These are phyloP conservation scores for Erysimum cheiri DNA, from an alignment of 441 rosid genomes.

Conservation along the genomic window DNA sequence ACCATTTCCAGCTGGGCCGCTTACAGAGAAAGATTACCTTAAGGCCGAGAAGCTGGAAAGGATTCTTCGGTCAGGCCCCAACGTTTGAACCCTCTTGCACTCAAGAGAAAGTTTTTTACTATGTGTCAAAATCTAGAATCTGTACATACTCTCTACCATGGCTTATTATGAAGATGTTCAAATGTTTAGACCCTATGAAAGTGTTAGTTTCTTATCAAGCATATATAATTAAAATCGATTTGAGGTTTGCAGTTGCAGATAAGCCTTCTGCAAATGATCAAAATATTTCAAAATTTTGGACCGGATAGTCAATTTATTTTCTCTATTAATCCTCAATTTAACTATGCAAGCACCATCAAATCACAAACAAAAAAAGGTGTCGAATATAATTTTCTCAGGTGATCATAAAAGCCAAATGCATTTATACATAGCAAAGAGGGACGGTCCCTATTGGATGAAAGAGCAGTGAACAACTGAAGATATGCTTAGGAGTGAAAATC, in stretches of 20 bases:
- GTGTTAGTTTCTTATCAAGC: conserved; percentile 9
- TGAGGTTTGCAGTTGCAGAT: neutral
- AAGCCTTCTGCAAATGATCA: neutral
- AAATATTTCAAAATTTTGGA: neutral
- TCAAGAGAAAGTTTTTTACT: conserved; percentile 1
- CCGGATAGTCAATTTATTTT: too few species aligned
- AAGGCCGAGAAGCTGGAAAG: conserved; percentile 95
- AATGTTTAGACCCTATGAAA: conserved; percentile 10
- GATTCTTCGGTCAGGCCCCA: conserved; percentile 82
- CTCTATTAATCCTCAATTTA: too few species aligned
- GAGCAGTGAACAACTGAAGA: neutral
- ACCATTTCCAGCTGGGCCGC: conserved; percentile 89
- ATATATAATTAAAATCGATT: neutral
- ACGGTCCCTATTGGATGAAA: neutral
- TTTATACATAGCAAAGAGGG: neutral
- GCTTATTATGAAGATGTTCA: neutral
- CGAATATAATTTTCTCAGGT: too few species aligned
- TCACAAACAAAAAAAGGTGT: too few species aligned
- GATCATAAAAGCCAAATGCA: too few species aligned
- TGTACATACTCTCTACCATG: conserved; percentile 38
- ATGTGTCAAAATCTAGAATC: conserved; percentile 8
- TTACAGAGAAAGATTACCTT: conserved; percentile 71
- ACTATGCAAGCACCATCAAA: too few species aligned
- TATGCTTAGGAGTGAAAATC: conserved; percentile 49
- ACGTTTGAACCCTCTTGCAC: conserved; percentile 49